Evolutionary conservation across 441 rosid genomes (phyloP), one percentile per base, ranked within the genome.

Genomic region (Adansonia grandidieri): DNA sequence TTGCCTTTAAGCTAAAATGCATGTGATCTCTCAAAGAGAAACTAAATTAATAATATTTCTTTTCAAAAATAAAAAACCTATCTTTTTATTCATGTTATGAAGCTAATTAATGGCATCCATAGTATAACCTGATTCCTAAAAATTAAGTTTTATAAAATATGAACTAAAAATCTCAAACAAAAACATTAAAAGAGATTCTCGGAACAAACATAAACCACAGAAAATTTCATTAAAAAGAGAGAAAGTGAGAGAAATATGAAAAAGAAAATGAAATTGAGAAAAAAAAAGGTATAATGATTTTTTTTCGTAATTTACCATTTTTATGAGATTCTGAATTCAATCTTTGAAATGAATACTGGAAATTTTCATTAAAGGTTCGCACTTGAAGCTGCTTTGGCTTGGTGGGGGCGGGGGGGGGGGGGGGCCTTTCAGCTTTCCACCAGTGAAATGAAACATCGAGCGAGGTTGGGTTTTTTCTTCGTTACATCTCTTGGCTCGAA

Each of bases 231-330:
- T 37, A 37, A 37, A 37, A 37, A 37, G 40, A 37, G 60, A 44
- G 42, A 6, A 48, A 47, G 14, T 13, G 40, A 37, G 40, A 37
- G 40, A 70, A 70, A 22, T 22, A 70, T 44, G 13, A 22, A 50
- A 70, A 70, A 7, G 50, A n/a, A 2, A 37, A 64, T 64, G 10
- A 64, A n/a, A 15, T 7, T 3, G 44, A 28, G 44, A 4, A 37
- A 37, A 37, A 28, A 47, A 64, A 20, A 10, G 37, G 4, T 37
- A 37, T 5, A 20, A 68, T 67, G 6, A 17, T 45, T 45, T 15
- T 20, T 19, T 69, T 51, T 1, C 3, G 22, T 5, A 53, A 1
- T n/a, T 71, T 71, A 71, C 75, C 75, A 71, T 71, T 53, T 53
- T 32, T 71, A n/a, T 37, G 28, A 8, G 63, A 8, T 71, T n/a